phyloP scores from a whole-genome alignment of 139 green algal genomes.

The Ostreobium quekettii region DNA sequence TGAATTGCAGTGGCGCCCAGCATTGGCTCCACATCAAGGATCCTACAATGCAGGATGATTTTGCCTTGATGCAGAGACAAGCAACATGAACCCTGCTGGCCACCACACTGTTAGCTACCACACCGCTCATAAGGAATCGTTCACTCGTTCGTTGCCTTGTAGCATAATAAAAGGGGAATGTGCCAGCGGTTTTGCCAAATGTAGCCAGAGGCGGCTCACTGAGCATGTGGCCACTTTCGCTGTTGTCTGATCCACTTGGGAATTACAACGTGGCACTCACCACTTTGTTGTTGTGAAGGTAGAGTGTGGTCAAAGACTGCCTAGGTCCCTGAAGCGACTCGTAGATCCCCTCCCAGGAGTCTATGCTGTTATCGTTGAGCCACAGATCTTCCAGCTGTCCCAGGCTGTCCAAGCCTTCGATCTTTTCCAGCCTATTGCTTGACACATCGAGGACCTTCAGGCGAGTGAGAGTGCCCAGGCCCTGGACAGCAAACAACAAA shows the following conservation, averaged over 20 bases:
- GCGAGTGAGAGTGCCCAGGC: conserved; percentile 23
- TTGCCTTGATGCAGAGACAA: no score
- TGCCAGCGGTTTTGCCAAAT: background rate
- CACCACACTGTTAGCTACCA: no score
- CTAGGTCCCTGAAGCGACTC: conserved; percentile 27
- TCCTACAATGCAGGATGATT: no score
- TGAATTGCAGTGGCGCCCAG: no score
- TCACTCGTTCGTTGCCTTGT: background rate
- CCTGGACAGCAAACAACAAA: conserved; percentile 5
- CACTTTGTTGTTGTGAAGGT: conserved; percentile 74
- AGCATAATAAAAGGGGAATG: background rate
- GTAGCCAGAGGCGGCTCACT: background rate
- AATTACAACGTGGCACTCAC: conserved; percentile 17
- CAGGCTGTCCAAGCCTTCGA: conserved; percentile 26
- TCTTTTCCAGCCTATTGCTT: conserved; percentile 52
- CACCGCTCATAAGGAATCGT: background rate
- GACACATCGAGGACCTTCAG: conserved; percentile 76
- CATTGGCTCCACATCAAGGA: no score
- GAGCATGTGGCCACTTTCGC: background rate
- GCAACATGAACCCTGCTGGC: no score
- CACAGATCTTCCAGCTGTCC: conserved; percentile 72
- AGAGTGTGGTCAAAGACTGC: conserved; percentile 62
- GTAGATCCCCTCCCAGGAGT: conserved; percentile 40
- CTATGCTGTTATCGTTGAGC: conserved; percentile 86
- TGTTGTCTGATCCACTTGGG: background rate